Conservation (phyloP, 176 grass and related monocot genomes). For the Guadua angustifolia region DNA sequence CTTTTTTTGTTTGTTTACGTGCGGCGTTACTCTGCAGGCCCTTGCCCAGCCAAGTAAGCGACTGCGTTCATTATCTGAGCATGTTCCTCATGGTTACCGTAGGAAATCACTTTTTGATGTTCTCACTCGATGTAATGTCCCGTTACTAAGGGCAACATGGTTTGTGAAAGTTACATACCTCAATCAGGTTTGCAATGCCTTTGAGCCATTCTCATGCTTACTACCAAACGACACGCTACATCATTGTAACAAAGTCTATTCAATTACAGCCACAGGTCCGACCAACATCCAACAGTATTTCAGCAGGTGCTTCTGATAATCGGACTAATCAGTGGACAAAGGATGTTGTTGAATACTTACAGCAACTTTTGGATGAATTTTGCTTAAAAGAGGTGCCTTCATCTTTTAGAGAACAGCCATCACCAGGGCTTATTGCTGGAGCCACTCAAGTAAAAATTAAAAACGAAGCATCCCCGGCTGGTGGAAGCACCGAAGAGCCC, state of each 20-base stretch:
- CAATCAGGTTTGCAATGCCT: slow-evolving; percentile 78
- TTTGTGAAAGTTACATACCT: slow-evolving; percentile 99
- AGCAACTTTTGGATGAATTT: slow-evolving; percentile 92
- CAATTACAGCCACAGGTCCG: slow-evolving; percentile 74
- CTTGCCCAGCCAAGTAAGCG: slow-evolving; percentile 83
- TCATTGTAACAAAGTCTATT: slow-evolving; percentile 35
- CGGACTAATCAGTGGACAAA: slow-evolving; percentile 90
- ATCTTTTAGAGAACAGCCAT: slow-evolving; percentile 71
- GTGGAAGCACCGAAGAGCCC: slow-evolving; percentile 64
- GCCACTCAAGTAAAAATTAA: slow-evolving; percentile 61
- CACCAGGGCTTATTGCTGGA: slow-evolving; percentile 60
- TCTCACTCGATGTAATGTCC: slow-evolving; percentile 86
- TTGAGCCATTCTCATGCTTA: slow-evolving; percentile 35
- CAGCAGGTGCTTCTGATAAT: slow-evolving; percentile 76
- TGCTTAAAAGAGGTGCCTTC: slow-evolving; percentile 69
- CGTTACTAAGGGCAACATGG: slow-evolving; percentile 94
- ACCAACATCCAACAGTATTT: slow-evolving; percentile 54
- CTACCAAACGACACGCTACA: slow-evolving; percentile 9
- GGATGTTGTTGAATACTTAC: slow-evolving; percentile 88
- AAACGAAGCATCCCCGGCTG: slow-evolving; percentile 58
- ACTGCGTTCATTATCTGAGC: slow-evolving; percentile 74
- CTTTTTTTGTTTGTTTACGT: slow-evolving; percentile 30
- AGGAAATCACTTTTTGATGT: slow-evolving; percentile 95
- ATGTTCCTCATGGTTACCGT: slow-evolving; percentile 97
- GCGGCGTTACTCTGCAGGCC: slow-evolving; percentile 52